Evolutionary conservation across 495 filamentous ascomycete species (phyloP).

Genomic region (Penicillium samsonianum): DNA sequence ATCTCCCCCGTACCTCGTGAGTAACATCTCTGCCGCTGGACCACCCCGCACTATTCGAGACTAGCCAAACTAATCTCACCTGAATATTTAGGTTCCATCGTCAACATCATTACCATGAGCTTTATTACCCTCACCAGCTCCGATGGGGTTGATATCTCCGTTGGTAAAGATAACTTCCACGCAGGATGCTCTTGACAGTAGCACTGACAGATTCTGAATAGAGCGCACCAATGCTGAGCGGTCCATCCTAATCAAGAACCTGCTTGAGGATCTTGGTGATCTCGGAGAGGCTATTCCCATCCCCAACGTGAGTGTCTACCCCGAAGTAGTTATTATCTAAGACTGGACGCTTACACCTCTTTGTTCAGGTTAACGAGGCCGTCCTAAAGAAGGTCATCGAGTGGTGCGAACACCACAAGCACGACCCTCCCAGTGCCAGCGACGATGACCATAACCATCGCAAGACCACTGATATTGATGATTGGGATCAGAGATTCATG

Average conservation of each 20-base stretch:
- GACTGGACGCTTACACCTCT: not conserved
- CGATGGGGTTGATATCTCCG: constrained; percentile 54
- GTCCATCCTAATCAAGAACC: constrained; percentile 93
- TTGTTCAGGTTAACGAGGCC: constrained; percentile 78
- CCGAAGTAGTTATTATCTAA: not conserved
- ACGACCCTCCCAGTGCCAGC: constrained; percentile 75
- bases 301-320: constrained; percentile 70
- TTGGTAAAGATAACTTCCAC: constrained; percentile 48
- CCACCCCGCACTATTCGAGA: constrained; percentile 2
- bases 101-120: not conserved
- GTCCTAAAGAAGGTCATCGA: constrained; percentile 95
- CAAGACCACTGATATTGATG: constrained; percentile 97
- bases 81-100: not conserved
- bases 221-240: constrained; percentile 87
- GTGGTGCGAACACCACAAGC: constrained; percentile 94
- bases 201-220: constrained; percentile 35
- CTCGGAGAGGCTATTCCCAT: constrained; percentile 73
- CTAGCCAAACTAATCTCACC: not conserved
- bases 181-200: not conserved
- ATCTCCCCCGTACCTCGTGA: not conserved
- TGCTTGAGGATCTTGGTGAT: constrained; percentile 88
- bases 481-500: constrained; percentile 99
- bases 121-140: constrained; percentile 57
- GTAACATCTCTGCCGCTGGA: not conserved
- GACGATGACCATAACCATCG: constrained; percentile 94